Conservation (phyloP, 441 rosid genomes). For the Croton setiger region DNA sequence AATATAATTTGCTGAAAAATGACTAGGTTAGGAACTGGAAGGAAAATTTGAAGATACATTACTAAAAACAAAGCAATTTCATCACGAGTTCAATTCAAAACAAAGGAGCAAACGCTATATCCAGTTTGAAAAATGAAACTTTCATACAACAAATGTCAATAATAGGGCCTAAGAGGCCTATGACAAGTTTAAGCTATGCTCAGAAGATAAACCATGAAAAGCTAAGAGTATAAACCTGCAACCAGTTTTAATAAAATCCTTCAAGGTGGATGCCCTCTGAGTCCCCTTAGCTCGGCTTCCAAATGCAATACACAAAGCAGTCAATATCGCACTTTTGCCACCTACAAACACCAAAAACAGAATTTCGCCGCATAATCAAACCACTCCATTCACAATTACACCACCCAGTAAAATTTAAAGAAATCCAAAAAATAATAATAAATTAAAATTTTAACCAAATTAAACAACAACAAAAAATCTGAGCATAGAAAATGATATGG, state of each 20-base stretch:
- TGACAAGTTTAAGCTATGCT: background rate
- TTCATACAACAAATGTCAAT: background rate
- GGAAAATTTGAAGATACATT: background rate
- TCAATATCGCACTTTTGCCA: conserved; percentile 89
- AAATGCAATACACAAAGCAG: conserved; percentile 89
- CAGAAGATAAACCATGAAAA: background rate
- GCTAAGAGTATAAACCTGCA: conserved; percentile 51
- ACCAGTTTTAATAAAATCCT: conserved; percentile 85
- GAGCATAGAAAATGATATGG: background rate
- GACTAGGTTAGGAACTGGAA: background rate
- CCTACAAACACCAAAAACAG: conserved; percentile 39
- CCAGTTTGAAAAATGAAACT: background rate
- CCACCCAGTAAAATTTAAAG: background rate
- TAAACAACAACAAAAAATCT: background rate
- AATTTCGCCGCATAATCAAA: background rate
- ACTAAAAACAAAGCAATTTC: conserved; percentile 1
- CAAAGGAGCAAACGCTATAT: background rate
- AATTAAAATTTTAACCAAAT: background rate
- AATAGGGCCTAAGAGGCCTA: background rate
- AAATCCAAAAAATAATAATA: too few species aligned
- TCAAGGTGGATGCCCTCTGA: conserved; percentile 74
- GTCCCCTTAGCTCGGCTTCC: conserved; percentile 90
- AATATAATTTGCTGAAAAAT: background rate
- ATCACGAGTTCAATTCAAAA: background rate
- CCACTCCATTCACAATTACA: background rate